Conservation (phyloP, 2,329 filamentous ascomycete genomes). For the Fusarium devonianum region DNA sequence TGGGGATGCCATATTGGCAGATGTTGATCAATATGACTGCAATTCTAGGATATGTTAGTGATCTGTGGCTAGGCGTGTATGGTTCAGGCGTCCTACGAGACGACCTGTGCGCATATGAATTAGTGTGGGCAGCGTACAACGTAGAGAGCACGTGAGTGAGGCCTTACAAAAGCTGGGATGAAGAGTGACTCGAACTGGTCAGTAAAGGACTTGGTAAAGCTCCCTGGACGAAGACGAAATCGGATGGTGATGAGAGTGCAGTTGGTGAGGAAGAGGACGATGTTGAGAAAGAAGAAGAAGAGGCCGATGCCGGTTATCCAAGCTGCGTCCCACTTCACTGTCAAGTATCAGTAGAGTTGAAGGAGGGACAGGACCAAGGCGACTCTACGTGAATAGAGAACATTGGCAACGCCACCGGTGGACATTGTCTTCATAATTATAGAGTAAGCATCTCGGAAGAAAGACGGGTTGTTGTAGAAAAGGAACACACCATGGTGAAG, state of each 20-base stretch:
- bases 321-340: slow-evolving; percentile 46
- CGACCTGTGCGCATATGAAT: slow-evolving; percentile 45
- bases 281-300: slow-evolving; percentile 68
- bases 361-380: neutral
- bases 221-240: slow-evolving; percentile 74
- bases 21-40: slow-evolving; percentile 81
- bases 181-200: slow-evolving; percentile 83
- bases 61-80: neutral
- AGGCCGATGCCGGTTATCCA: slow-evolving; percentile 67
- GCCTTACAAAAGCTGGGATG: slow-evolving; percentile 67
- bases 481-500: slow-evolving; percentile 64
- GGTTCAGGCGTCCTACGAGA: slow-evolving; percentile 48
- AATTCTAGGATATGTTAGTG: slow-evolving; percentile 56
- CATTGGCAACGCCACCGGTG: slow-evolving; percentile 63
- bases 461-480: neutral
- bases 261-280: slow-evolving; percentile 68
- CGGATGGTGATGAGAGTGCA: slow-evolving; percentile 70
- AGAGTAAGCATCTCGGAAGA: slow-evolving; percentile 2
- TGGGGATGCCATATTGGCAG: slow-evolving; percentile 75
- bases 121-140: neutral
- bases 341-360: slow-evolving; percentile 7
- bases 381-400: slow-evolving; percentile 51
- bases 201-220: slow-evolving; percentile 73
- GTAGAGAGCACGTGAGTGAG: slow-evolving; percentile 6
- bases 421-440: slow-evolving; percentile 54